Percentiles rank a stretch among this genome's conserved stretches.
phyloP scores from a whole-genome alignment of 2,329 filamentous ascomycete species.

The Epichloe gansuensis region DNA sequence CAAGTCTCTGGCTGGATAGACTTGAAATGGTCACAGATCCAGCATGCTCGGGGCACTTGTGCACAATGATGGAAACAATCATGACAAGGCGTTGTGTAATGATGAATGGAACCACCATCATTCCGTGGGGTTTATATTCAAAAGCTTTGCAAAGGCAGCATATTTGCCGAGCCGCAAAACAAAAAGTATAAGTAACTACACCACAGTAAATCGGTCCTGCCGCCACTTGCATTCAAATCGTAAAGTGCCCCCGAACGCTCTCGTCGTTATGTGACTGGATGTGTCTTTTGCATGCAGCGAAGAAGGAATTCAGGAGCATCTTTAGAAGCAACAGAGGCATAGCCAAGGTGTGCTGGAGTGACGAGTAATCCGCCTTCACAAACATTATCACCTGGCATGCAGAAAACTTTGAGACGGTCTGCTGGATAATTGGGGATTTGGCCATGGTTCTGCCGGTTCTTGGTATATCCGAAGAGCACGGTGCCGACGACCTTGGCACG shows the following conservation, averaged over 20 bases:
- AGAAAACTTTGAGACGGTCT: slow-evolving; percentile 25
- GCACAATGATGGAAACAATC: not conserved
- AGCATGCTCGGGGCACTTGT: not conserved
- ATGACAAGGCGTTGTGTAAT: not conserved
- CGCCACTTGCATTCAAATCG: too few species aligned
- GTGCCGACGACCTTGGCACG: slow-evolving; percentile 24
- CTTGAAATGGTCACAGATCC: not conserved
- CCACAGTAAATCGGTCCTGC: too few species aligned
- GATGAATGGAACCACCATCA: not conserved
- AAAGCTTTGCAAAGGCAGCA: not conserved
- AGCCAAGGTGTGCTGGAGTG: slow-evolving; percentile 21
- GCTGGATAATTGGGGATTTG: slow-evolving; percentile 25
- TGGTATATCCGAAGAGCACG: slow-evolving; percentile 29
- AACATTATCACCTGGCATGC: slow-evolving; percentile 23
- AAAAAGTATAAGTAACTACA: too few species aligned
- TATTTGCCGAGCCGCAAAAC: too few species aligned
- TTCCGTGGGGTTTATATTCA: not conserved
- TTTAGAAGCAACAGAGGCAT: slow-evolving; percentile 11
- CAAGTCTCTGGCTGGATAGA: not conserved
- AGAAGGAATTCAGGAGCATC: slow-evolving; percentile 15
- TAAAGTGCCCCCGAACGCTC: too few species aligned
- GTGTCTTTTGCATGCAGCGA: not conserved
- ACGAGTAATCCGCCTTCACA: slow-evolving; percentile 26
- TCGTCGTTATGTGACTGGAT: too few species aligned
- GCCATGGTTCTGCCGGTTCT: slow-evolving; percentile 29